A percentile compares a stretch with the other conserved stretches of the same genome.
Evolutionary conservation across 2,329 filamentous ascomycete genomes (phyloP).

Genomic region (Neofusicoccum kwambonambiense): DNA sequence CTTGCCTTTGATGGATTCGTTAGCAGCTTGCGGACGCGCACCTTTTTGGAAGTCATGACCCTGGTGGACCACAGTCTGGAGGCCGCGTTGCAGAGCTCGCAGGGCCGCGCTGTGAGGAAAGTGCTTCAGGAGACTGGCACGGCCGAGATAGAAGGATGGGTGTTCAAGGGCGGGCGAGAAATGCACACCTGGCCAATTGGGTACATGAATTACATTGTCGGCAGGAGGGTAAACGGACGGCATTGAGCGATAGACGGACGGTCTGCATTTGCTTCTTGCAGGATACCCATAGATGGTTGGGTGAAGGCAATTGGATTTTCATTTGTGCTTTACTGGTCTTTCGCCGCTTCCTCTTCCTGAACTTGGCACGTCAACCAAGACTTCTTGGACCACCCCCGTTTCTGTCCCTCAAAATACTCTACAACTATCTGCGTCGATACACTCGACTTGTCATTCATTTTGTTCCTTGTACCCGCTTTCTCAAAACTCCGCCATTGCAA

Average conservation of each 20-base stretch:
- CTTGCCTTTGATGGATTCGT: slow-evolving; percentile 68
- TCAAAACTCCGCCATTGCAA: too few species aligned
- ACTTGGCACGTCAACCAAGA: too few species aligned
- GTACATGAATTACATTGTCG: slow-evolving; percentile 49
- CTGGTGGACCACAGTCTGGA: slow-evolving; percentile 48
- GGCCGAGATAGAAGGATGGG: slow-evolving; percentile 38
- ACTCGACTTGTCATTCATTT: too few species aligned
- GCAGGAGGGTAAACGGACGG: slow-evolving; percentile 18
- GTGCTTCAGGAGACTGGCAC: slow-evolving; percentile 37
- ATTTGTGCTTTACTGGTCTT: background rate
- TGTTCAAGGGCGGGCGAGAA: slow-evolving; percentile 38
- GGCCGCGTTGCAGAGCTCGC: slow-evolving; percentile 46
- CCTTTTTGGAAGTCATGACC: slow-evolving; percentile 61
- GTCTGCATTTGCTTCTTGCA: background rate
- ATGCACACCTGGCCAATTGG: slow-evolving; percentile 51
- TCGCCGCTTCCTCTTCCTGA: background rate
- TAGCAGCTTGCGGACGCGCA: slow-evolving; percentile 66
- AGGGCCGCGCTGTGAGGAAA: background rate
- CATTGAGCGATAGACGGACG: background rate
- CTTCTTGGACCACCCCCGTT: too few species aligned
- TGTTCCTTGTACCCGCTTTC: too few species aligned
- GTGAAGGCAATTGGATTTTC: background rate
- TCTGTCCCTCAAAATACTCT: too few species aligned
- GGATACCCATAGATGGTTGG: background rate
- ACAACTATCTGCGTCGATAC: too few species aligned